phyloP scores from a whole-genome alignment of 371 early-diverging fungal genomes.

The Coemansia sp. region DNA sequence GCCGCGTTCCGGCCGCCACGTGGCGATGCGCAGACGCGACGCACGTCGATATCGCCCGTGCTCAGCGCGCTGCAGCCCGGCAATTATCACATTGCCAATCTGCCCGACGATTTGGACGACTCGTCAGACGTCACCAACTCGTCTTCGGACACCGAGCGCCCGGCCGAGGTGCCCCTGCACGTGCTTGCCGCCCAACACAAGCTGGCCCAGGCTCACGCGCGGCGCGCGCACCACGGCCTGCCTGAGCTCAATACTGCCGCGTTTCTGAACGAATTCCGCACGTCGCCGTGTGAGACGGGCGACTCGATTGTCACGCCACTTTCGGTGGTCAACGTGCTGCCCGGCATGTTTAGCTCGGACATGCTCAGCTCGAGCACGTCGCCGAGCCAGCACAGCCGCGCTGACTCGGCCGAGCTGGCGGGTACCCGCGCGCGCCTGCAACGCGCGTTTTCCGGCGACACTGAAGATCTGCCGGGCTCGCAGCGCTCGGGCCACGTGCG shows the following conservation, averaged over 20 bases:
- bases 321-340: slow-evolving; percentile 44
- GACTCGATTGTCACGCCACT: slow-evolving; percentile 38
- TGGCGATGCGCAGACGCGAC: slow-evolving; percentile 9
- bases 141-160: slow-evolving; percentile 5
- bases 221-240: not conserved
- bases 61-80: slow-evolving; percentile 41
- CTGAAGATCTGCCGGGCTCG: slow-evolving; percentile 17
- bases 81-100: slow-evolving; percentile 44
- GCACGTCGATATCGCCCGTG: slow-evolving; percentile 42
- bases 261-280: slow-evolving; percentile 12
- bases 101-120: slow-evolving; percentile 37
- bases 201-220: not conserved
- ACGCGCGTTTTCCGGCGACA: slow-evolving; percentile 13
- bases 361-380: slow-evolving; percentile 11
- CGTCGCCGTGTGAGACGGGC: slow-evolving; percentile 33
- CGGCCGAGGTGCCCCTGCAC: not conserved
- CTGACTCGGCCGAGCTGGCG: not conserved
- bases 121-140: slow-evolving; percentile 31
- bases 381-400: slow-evolving; percentile 18
- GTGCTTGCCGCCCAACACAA: not conserved
- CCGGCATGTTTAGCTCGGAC: not conserved
- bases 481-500: slow-evolving; percentile 12
- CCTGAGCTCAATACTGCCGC: slow-evolving; percentile 35
- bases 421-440: slow-evolving; percentile 5
- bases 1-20: slow-evolving; percentile 5